Base-by-base conservation (phyloP, 1,284 basidiomycete genomes). In the Singerocomus inundabilis region DNA sequence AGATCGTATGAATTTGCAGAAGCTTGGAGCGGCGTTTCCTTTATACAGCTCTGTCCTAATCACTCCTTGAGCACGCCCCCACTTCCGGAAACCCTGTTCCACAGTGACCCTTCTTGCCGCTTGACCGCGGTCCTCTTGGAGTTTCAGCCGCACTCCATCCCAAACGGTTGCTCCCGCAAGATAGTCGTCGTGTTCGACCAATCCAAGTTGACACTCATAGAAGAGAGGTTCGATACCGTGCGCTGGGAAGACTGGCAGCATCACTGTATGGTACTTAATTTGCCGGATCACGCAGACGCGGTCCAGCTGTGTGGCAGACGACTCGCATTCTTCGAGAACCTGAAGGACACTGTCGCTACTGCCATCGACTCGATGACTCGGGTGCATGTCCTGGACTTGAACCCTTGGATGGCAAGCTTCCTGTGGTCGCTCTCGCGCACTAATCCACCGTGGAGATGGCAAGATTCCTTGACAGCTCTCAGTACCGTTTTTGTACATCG, bases 201-300 rank as follows among this genome's bases (percentile, higher is more conserved):
- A 30, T 60, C 64, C 40, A 52, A 57, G 34, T 35, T 70, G 24
- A 46, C 52, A 18, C 46, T 48, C 24, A 32, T 35, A 38, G 45
- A 52, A 21, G 53, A 55, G 15, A 57, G 28, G 24, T 60, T 64
- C 34, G 57, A 56, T 29, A 28, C 38, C 15, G 54, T 70, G 16
- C 57, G 61, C 11, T 67, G 69, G 66, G 56, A 69, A 33, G 61
- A 70, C 36, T 70, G 65, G 65, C 64, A 64, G 37, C 53, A 69
- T 38, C 51, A 55, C 12, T 67, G 66, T 33, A 64, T 67, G 56
- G 59, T 67, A 35, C 54, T 69, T 28, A 70, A 67, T 35, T 49
- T 70, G 4, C 69, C 66, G 9, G 67, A 70, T 47, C 54, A 35
- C 38, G 65, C 67, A 2, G 51, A 70, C 21, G 57, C 59, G 28